phyloP scores from a whole-genome alignment of 2,329 filamentous ascomycete genomes.

The Aureobasidium sp. region DNA sequence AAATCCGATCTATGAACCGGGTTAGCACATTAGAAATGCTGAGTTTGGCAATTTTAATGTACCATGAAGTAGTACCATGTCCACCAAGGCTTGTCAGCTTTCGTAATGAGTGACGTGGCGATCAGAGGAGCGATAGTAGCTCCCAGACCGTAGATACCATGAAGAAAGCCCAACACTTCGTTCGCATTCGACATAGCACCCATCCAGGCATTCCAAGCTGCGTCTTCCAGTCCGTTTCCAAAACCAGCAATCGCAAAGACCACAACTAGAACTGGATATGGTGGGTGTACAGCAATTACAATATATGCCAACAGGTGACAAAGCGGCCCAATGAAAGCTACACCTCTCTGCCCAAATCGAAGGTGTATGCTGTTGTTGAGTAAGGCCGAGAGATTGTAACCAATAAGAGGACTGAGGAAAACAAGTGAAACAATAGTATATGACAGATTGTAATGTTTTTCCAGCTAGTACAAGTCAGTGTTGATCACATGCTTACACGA shows the following conservation, averaged over 20 bases:
- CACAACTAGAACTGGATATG: constrained; percentile 57
- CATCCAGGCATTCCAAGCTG: constrained; percentile 53
- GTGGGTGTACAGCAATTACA: constrained; percentile 57
- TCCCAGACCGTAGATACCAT: constrained; percentile 63
- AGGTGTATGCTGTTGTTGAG: constrained; percentile 58
- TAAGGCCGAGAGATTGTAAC: constrained; percentile 55
- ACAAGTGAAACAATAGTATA: constrained; percentile 58
- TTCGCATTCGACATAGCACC: constrained; percentile 68
- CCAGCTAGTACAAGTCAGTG: constrained; percentile 35
- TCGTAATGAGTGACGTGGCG: constrained; percentile 64
- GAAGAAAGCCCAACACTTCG: constrained; percentile 63
- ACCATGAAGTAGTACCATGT: constrained; percentile 71
- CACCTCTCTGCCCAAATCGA: constrained; percentile 58
- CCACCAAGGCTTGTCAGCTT: constrained; percentile 56
- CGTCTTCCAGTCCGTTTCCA: constrained; percentile 61
- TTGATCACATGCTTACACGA: neutral
- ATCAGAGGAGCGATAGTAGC: constrained; percentile 61
- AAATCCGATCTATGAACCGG: constrained; percentile 37
- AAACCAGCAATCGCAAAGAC: constrained; percentile 59
- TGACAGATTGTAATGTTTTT: constrained; percentile 52
- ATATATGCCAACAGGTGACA: constrained; percentile 58
- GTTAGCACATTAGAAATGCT: neutral
- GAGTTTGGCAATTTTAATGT: neutral
- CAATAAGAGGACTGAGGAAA: constrained; percentile 58
- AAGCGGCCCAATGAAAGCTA: constrained; percentile 55